These are phyloP conservation scores for Iris macrosiphon DNA, from an alignment of 106 monocot species.

Conservation along the genomic window DNA sequence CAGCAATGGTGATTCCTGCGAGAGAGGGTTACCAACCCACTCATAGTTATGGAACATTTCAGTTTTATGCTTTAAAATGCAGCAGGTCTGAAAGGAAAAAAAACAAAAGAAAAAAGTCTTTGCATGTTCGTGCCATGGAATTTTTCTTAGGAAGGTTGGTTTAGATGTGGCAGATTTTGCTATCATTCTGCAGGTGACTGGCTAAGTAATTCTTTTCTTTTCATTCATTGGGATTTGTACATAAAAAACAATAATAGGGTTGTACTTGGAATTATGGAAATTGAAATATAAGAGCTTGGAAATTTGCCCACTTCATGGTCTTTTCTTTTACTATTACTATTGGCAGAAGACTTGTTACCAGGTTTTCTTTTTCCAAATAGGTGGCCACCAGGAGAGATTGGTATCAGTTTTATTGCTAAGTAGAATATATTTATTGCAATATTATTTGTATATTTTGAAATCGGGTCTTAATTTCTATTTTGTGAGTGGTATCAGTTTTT, in stretches of 20 bases:
- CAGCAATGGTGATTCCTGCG: background rate
- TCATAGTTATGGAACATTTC: background rate
- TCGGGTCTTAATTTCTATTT: too few relatives aligned
- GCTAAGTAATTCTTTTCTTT: slow-evolving; percentile 26
- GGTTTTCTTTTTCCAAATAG: too few relatives aligned
- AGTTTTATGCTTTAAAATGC: background rate
- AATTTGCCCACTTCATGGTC: slow-evolving; percentile 1
- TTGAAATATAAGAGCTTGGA: slow-evolving; percentile 33
- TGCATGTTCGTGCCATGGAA: too few relatives aligned
- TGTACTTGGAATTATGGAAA: slow-evolving; percentile 36
- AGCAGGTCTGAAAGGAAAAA: background rate
- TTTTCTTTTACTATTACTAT: too few relatives aligned
- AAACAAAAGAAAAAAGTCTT: too few relatives aligned
- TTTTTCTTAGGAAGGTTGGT: background rate
- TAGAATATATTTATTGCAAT: too few relatives aligned
- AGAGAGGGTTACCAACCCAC: background rate
- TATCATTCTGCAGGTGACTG: slow-evolving; percentile 22
- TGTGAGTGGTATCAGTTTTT: too few relatives aligned
- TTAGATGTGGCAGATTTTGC: slow-evolving; percentile 29
- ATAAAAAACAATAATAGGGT: slow-evolving; percentile 33
- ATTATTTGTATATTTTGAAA: too few relatives aligned
- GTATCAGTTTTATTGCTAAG: too few relatives aligned
- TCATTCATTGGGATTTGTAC: slow-evolving; percentile 45
- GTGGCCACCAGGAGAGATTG: too few relatives aligned
- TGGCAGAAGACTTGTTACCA: too few relatives aligned